phyloP scores from a whole-genome alignment of 495 filamentous ascomycete species.

The Talaromyces borbonicus region DNA sequence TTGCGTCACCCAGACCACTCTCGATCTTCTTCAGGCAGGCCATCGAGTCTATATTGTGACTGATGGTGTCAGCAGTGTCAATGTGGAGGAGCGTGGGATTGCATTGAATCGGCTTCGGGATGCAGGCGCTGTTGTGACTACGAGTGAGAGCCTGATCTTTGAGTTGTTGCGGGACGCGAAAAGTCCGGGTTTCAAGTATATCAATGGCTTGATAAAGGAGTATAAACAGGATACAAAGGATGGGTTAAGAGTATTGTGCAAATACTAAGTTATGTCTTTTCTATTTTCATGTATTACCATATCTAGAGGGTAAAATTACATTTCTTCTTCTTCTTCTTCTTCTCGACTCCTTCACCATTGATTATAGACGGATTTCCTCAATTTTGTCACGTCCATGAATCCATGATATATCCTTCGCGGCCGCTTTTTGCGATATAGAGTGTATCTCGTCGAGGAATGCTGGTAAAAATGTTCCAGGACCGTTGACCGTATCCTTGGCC shows the following conservation, averaged over 20 bases:
- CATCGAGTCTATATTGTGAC: conserved; percentile 81
- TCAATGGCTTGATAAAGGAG: conserved; percentile 74
- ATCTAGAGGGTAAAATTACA: neutral
- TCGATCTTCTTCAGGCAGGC: conserved; percentile 65
- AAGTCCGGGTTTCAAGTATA: conserved; percentile 55
- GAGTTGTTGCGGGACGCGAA: conserved; percentile 85
- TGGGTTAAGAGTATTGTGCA: conserved; percentile 54
- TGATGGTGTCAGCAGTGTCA: conserved; percentile 85
- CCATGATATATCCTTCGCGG: conserved; percentile 42
- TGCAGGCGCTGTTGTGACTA: conserved; percentile 73
- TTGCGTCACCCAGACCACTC: conserved; percentile 84
- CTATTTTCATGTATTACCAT: neutral
- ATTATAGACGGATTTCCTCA: conserved; percentile 26
- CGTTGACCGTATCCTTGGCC: conserved; percentile 51
- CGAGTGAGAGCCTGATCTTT: conserved; percentile 85
- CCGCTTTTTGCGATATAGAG: conserved; percentile 38
- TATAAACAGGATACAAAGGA: conserved; percentile 54
- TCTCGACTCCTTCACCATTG: too few species aligned
- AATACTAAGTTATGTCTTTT: conserved; percentile 13
- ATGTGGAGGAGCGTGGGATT: conserved; percentile 67
- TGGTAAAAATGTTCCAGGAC: conserved; percentile 82
- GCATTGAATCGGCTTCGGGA: conserved; percentile 65
- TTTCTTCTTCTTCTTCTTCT: neutral
- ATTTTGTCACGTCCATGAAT: conserved; percentile 45
- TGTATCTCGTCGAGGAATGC: conserved; percentile 71